A percentile compares a stretch with the other conserved stretches of the same genome.
These are phyloP conservation scores for Neovahlkampfia damariscottae DNA, from an alignment of 78 protist species.

Conservation along the genomic window DNA sequence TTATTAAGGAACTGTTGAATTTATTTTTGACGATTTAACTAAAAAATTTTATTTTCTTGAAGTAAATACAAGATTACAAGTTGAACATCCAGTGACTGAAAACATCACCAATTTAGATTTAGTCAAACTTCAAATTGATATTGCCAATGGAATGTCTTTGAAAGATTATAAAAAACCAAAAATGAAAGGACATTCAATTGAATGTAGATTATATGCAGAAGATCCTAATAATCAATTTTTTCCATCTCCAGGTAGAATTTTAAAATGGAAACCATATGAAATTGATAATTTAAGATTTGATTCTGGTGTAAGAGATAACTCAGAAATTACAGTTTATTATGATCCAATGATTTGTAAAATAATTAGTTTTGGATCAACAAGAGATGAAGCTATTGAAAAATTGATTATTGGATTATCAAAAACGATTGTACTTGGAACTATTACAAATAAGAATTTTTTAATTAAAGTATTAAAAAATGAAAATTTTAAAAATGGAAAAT, in stretches of 20 bases:
- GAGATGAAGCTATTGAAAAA: neutral
- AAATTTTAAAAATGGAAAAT: too few species aligned
- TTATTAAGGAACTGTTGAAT: neutral
- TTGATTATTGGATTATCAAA: neutral
- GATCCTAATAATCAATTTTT: too few species aligned
- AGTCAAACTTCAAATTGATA: neutral
- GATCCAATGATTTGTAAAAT: constrained; percentile 16
- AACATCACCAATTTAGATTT: neutral
- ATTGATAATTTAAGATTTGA: too few species aligned
- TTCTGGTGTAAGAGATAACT: too few species aligned
- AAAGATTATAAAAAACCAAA: constrained; percentile 40
- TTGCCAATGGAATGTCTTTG: constrained; percentile 14
- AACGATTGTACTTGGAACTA: constrained; percentile 1
- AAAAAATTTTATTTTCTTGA: constrained; percentile 13
- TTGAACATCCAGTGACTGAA: constrained; percentile 15
- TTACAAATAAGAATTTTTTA: neutral
- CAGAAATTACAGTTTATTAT: too few species aligned
- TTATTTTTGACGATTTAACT: constrained; percentile 15
- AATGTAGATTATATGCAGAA: constrained; percentile 12
- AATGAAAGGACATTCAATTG: constrained; percentile 1
- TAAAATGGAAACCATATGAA: too few species aligned
- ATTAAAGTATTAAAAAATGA: neutral
- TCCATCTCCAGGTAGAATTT: too few species aligned
- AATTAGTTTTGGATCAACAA: neutral
- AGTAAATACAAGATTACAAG: constrained; percentile 21